A percentile compares a stretch with the other conserved stretches of the same genome.
phyloP scores from a whole-genome alignment of 176 grass and related monocot genomes.

The Juncus inflexus region DNA sequence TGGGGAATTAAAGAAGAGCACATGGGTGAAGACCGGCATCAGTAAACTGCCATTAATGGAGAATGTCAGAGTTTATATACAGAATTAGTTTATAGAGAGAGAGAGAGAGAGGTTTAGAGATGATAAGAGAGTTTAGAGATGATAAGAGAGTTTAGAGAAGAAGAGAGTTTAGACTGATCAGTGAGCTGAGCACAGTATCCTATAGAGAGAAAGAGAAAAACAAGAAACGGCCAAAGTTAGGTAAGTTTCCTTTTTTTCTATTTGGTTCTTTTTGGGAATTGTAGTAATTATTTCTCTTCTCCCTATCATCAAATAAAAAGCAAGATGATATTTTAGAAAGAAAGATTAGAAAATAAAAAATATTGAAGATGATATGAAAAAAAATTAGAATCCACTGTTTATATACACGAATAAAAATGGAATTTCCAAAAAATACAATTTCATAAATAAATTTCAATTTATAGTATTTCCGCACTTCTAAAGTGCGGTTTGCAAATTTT shows the following conservation, averaged over 20 bases:
- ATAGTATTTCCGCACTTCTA: too few species aligned
- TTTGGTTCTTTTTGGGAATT: background rate
- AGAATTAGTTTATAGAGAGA: too few species aligned
- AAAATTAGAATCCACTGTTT: too few species aligned
- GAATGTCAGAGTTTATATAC: conserved; percentile 18
- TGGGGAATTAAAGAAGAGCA: conserved; percentile 23
- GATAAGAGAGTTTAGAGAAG: too few species aligned
- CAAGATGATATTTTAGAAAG: too few species aligned
- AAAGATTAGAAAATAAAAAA: too few species aligned
- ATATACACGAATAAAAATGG: too few species aligned
- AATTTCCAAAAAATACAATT: too few species aligned
- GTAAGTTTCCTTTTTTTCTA: background rate
- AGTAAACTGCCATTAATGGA: conserved; percentile 30
- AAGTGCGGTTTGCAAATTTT: too few species aligned
- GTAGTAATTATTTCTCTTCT: background rate
- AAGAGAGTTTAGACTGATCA: conserved; percentile 2
- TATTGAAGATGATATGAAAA: too few species aligned
- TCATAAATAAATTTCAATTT: too few species aligned
- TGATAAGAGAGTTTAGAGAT: background rate
- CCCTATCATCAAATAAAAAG: too few species aligned
- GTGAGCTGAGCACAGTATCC: conserved; percentile 2
- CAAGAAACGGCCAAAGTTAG: conserved; percentile 16
- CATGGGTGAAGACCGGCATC: conserved; percentile 29
- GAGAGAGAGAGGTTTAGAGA: background rate
- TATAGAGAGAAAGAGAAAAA: conserved; percentile 8